Evolutionary conservation across 2,329 filamentous ascomycete species (phyloP).

Genomic region (Polytolypa hystricis): DNA sequence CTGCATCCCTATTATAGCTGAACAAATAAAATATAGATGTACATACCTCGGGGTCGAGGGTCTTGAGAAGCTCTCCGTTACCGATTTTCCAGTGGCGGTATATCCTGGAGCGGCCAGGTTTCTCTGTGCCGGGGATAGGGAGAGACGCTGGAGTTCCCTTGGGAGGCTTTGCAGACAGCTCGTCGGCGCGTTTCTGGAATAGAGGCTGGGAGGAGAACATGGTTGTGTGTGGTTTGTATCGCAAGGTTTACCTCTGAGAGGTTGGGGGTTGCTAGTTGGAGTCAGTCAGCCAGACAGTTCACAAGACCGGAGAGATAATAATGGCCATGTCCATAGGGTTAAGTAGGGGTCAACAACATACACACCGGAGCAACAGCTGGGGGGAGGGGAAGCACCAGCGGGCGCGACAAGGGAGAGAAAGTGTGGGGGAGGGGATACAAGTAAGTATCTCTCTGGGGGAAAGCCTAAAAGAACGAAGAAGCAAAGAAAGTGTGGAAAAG

Average conservation of each 20-base stretch:
- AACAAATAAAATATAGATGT: too few relatives aligned
- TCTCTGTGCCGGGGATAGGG: conserved; percentile 61
- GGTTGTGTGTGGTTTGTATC: not conserved
- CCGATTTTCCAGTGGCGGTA: conserved; percentile 76
- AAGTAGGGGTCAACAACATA: not conserved
- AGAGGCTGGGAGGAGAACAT: conserved; percentile 9
- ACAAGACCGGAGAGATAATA: not conserved
- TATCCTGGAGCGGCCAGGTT: conserved; percentile 58
- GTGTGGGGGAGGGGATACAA: too few relatives aligned
- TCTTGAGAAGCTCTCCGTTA: conserved; percentile 56
- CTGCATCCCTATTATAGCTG: too few relatives aligned
- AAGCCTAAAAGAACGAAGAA: too few relatives aligned
- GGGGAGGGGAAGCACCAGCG: not conserved
- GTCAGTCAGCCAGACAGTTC: too few relatives aligned
- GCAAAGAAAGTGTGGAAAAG: not conserved
- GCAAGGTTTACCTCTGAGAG: not conserved
- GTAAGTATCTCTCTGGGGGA: too few relatives aligned
- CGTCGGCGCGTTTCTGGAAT: conserved; percentile 3
- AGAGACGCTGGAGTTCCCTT: conserved; percentile 69
- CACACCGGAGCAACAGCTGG: not conserved
- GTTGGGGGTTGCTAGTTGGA: too few relatives aligned
- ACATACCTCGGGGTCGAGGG: conserved; percentile 56
- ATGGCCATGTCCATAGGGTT: not conserved
- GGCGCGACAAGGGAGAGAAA: too few relatives aligned
- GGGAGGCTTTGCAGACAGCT: conserved; percentile 43